Conservation (phyloP, 179 eudicot species). For the Spergularia azorica region DNA sequence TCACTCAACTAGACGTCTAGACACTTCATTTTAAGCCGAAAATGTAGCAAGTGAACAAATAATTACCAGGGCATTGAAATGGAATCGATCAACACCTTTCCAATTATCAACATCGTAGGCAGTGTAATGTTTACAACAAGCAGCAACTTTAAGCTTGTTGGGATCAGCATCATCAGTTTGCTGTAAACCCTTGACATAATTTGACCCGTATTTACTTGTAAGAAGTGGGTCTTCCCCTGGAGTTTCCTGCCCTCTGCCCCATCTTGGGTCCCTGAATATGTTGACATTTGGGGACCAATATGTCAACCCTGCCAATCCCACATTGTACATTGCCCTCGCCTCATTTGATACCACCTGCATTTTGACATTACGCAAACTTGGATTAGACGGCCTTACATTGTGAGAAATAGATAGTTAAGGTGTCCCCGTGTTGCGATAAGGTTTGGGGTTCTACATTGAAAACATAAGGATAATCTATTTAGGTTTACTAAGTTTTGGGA, state of each 20-base stretch:
- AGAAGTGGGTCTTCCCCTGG: conserved; percentile 88
- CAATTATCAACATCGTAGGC: conserved; percentile 81
- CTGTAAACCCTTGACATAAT: conserved; percentile 68
- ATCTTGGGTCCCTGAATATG: conserved; percentile 77
- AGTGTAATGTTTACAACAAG: conserved; percentile 85
- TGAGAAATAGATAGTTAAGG: too few relatives aligned
- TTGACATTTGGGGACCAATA: conserved; percentile 81
- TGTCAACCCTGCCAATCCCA: conserved; percentile 69
- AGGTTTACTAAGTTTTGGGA: too few relatives aligned
- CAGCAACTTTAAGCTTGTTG: conserved; percentile 66
- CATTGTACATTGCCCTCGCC: conserved; percentile 88
- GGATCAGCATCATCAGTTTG: conserved; percentile 45
- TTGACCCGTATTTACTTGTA: conserved; percentile 43
- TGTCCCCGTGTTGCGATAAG: too few relatives aligned
- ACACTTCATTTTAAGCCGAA: background rate
- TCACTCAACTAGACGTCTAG: too few relatives aligned
- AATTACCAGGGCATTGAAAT: conserved; percentile 65
- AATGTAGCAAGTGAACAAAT: background rate
- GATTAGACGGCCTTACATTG: too few relatives aligned
- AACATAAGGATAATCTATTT: too few relatives aligned
- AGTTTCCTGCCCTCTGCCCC: conserved; percentile 90
- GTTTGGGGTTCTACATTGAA: too few relatives aligned
- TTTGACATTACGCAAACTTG: too few relatives aligned
- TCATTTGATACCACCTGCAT: conserved; percentile 74
- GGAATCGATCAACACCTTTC: conserved; percentile 59